Percentiles rank a stretch among this genome's conserved stretches.
These are phyloP conservation scores for Garcia nutans DNA, from an alignment of 345 rosid genomes.

Conservation along the genomic window DNA sequence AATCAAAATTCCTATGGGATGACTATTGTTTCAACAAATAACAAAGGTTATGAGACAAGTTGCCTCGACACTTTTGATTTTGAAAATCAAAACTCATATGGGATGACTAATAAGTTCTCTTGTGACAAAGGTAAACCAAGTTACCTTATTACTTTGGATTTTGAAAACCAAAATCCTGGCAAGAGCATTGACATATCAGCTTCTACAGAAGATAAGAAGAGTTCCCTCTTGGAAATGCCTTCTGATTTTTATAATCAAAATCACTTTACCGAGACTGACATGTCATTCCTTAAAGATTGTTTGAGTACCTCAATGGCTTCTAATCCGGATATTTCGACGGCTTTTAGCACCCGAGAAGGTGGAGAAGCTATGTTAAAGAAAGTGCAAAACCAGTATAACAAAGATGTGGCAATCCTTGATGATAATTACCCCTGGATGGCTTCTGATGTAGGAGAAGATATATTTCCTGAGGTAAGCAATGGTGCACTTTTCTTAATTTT, in stretches of 20 bases:
- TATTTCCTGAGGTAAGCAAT: constrained; percentile 8
- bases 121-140: too few relatives aligned
- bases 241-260: too few relatives aligned
- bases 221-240: too few relatives aligned
- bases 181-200: neutral
- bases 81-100: neutral
- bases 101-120: too few relatives aligned
- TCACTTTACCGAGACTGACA: neutral
- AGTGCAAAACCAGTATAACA: too few relatives aligned
- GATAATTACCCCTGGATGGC: too few relatives aligned
- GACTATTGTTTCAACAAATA: neutral
- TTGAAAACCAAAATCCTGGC: neutral
- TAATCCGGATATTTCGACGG: neutral
- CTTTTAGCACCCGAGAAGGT: too few relatives aligned
- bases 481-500: neutral
- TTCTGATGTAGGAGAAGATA: neutral
- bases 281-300: neutral
- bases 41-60: neutral
- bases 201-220: neutral
- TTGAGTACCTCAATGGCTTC: neutral
- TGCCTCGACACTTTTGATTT: neutral
- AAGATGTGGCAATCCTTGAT: too few relatives aligned
- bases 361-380: too few relatives aligned
- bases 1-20: neutral
- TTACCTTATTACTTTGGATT: too few relatives aligned